These are phyloP conservation scores for Penicillium sp. DNA, from an alignment of 2,329 filamentous ascomycete species.

Conservation along the genomic window DNA sequence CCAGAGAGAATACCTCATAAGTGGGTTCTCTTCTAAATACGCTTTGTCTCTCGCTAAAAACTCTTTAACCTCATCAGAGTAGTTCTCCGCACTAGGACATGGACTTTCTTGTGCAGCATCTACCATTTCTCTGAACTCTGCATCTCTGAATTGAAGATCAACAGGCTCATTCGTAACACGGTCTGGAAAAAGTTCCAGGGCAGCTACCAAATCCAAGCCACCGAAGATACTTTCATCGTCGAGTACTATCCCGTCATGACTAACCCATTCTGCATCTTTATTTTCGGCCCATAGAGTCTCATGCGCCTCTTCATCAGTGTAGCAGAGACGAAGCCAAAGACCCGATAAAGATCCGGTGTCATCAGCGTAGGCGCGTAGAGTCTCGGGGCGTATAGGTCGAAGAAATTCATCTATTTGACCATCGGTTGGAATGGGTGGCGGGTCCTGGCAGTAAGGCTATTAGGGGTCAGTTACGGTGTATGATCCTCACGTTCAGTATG, in stretches of 20 bases:
- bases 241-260: constrained; percentile 2
- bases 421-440: constrained; percentile 6
- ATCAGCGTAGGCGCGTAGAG: constrained; percentile 2
- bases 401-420: constrained; percentile 13
- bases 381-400: constrained; percentile 9
- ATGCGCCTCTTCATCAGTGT: constrained; percentile 8
- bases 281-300: constrained; percentile 5
- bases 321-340: constrained; percentile 11
- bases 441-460: constrained; percentile 3
- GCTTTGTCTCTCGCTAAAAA: no score
- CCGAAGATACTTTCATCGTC: constrained; percentile 10
- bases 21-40: neutral
- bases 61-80: no score
- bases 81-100: no score
- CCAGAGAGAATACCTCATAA: constrained; percentile 2
- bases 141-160: constrained; percentile 3
- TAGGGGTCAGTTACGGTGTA: neutral
- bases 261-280: neutral
- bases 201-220: constrained; percentile 7
- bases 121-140: neutral
- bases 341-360: neutral
- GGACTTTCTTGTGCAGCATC: neutral
- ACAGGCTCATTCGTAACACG: constrained; percentile 6
- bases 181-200: constrained; percentile 13
- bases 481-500: constrained; percentile 1